phyloP scores from a whole-genome alignment of 2,329 filamentous ascomycete genomes.

The Aureobasidium sp. region DNA sequence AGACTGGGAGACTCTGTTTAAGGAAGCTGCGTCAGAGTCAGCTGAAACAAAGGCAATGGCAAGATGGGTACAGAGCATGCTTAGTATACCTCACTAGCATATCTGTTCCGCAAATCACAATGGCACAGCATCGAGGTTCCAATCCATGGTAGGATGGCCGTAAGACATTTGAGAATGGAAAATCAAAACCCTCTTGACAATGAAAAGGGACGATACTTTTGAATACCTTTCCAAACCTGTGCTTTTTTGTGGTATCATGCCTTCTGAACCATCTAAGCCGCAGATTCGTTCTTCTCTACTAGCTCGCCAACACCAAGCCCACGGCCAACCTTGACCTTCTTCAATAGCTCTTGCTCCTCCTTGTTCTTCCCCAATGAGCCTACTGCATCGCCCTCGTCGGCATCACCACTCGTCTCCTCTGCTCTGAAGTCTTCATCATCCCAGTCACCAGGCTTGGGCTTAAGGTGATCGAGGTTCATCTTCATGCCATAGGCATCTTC shows the following conservation, averaged over 20 bases:
- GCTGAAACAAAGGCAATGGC: slow-evolving; percentile 12
- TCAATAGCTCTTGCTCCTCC: slow-evolving; percentile 43
- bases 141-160: neutral
- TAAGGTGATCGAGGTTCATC: slow-evolving; percentile 62
- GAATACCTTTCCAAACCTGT: neutral
- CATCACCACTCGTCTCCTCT: slow-evolving; percentile 32
- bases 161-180: neutral
- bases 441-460: slow-evolving; percentile 45
- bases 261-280: neutral
- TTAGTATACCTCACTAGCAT: slow-evolving; percentile 5
- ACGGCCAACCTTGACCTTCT: slow-evolving; percentile 79
- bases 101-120: too few species aligned
- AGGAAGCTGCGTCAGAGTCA: slow-evolving; percentile 3
- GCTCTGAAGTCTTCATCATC: slow-evolving; percentile 35
- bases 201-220: neutral
- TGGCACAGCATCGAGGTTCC: neutral
- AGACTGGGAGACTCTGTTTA: slow-evolving; percentile 28
- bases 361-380: slow-evolving; percentile 32
- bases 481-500: slow-evolving; percentile 95
- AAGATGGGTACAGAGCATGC: slow-evolving; percentile 21
- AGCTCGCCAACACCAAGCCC: slow-evolving; percentile 68
- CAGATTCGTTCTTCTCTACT: slow-evolving; percentile 47
- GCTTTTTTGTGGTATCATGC: neutral
- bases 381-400: slow-evolving; percentile 35
- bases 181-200: neutral